Base-by-base conservation (phyloP, 768 basidiomycete species). In the Naganishia kalamii region DNA sequence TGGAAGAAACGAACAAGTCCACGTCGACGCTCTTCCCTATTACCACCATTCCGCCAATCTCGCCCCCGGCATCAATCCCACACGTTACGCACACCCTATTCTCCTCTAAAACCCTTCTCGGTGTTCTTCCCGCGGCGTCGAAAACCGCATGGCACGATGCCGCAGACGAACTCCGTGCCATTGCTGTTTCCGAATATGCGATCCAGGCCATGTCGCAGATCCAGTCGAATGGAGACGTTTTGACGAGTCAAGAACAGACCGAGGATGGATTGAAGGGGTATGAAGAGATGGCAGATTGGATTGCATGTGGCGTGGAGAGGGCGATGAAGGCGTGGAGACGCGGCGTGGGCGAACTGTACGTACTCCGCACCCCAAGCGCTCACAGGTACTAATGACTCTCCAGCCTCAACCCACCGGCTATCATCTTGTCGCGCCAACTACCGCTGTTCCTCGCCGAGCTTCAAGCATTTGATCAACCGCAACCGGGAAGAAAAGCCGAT, bases 371-470 rank as follows among this genome's bases (percentile, higher is more conserved):
- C 17, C 35, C 40, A 35, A 19, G 1, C 3, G 13, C 29, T 57
- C 3, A 23, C 23, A 8, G 2, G 3, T 2, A 41, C 21, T 50
- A n/a, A 19, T 6, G 32, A 21, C 59, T 43, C 6, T 60, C 74
- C 71, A 15, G 47, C 1, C 63, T 78, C 61, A 68, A 74, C 48
- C 75, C 77, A 7, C 71, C 77, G 0, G 68, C 66, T 11, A 70
- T 75, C 67, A 71, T 78, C 40, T 54, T 78, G 7, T 75, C 74
- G 10, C 74, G 72, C 37, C 77, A 78, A 57, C 69, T 78, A 2
- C 77, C 77, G 1, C 63, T 78, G 17, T 78, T 75, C 72, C 60
- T 73, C 10, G 77, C 77, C 25, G 77, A 78, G 49, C 51, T 78
- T 60, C 74, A 74, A 33, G 67, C 68, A 17, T 67, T 78, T 7